Percentiles rank a stretch among this genome's conserved stretches.
phyloP scores from a whole-genome alignment of 495 filamentous ascomycete species.

The Penicillium crystallinum region DNA sequence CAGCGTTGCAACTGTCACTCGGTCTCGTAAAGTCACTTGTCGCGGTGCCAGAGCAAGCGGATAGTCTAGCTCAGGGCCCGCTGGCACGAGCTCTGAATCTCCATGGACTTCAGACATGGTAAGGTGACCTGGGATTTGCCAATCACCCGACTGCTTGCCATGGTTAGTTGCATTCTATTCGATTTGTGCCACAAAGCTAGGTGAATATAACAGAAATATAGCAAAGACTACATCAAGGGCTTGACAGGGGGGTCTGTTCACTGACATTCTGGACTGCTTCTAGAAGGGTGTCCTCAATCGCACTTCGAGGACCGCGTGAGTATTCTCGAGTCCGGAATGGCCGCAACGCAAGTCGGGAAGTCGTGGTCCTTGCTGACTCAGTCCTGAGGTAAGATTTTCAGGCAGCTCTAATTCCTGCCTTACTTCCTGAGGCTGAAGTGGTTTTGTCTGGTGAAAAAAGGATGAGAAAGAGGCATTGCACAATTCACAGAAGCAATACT shows the following conservation, averaged over 20 bases:
- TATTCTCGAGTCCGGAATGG: slow-evolving; percentile 48
- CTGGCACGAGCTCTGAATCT: slow-evolving; percentile 55
- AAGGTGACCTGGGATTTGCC: slow-evolving; percentile 18
- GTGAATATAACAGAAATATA: neutral
- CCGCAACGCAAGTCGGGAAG: slow-evolving; percentile 35
- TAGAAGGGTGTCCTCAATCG: slow-evolving; percentile 26
- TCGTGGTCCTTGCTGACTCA: slow-evolving; percentile 8
- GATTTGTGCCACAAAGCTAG: neutral
- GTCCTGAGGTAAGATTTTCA: neutral
- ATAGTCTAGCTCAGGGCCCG: slow-evolving; percentile 49
- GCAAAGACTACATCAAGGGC: slow-evolving; percentile 3
- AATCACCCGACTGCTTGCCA: slow-evolving; percentile 40
- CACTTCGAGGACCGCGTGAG: slow-evolving; percentile 48
- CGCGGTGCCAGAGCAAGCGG: slow-evolving; percentile 68
- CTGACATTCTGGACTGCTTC: slow-evolving; percentile 30
- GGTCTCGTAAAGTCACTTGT: slow-evolving; percentile 83
- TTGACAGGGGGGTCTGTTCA: slow-evolving; percentile 12
- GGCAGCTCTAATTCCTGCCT: too few species aligned
- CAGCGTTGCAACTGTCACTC: slow-evolving; percentile 84
- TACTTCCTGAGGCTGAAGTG: too few species aligned
- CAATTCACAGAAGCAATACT: too few species aligned
- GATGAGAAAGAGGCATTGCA: too few species aligned
- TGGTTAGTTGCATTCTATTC: slow-evolving; percentile 29
- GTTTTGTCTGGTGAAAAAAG: too few species aligned
- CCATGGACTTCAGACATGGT: slow-evolving; percentile 85